phyloP scores from a whole-genome alignment of 1,284 basidiomycete species.

The Papiliotrema laurentii region DNA sequence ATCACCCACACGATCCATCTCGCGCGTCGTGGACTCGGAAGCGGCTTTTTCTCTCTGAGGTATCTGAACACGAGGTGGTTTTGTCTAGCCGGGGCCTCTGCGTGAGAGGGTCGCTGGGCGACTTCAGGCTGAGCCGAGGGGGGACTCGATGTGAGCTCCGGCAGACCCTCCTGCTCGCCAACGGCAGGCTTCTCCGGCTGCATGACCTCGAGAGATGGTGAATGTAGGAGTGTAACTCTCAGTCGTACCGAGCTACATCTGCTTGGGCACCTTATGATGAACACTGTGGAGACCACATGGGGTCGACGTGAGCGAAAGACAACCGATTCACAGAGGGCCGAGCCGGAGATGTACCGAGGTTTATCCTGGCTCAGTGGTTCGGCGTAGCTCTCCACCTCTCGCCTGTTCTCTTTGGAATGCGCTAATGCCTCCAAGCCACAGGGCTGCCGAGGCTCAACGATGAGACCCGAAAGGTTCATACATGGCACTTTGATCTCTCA shows the following conservation, averaged over 20 bases:
- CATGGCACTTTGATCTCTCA: too few relatives aligned
- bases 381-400: too few relatives aligned
- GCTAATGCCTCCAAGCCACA: too few relatives aligned
- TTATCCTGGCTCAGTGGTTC: too few relatives aligned
- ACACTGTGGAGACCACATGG: not conserved
- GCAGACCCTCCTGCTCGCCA: not conserved
- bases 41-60: not conserved
- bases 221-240: not conserved
- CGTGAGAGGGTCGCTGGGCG: not conserved
- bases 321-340: not conserved
- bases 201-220: not conserved
- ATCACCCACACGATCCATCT: constrained; percentile 1
- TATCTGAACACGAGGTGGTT: not conserved
- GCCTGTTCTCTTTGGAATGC: too few relatives aligned
- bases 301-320: not conserved
- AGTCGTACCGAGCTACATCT: not conserved
- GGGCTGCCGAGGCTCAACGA: too few relatives aligned
- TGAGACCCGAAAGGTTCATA: too few relatives aligned
- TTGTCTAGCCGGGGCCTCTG: not conserved
- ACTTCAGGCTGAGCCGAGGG: not conserved
- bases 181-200: not conserved
- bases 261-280: not conserved
- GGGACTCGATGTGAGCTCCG: not conserved
- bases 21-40: not conserved
- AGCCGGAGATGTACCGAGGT: not conserved